Base-by-base conservation (phyloP, 176 grass and related monocot genomes). In the Eragrostis curvula region DNA sequence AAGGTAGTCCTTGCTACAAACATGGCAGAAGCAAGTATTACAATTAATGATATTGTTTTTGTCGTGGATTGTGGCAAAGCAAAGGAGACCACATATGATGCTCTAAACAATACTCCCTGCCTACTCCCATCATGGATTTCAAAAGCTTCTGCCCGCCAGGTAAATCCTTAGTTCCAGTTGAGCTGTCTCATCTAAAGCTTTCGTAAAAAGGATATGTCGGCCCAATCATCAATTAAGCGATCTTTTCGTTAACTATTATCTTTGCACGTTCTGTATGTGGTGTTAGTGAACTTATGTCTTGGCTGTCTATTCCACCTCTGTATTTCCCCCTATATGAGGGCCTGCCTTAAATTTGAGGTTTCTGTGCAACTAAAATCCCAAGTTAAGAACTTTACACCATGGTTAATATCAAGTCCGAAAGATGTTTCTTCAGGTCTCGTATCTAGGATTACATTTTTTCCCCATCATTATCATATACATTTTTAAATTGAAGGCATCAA, bases 21-120 rank as follows among this genome's bases (percentile, higher is more conserved):
- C 79, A 98, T 98, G 96, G 92, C 92, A 79, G 92, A 98, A 88
- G 96, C 96, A 86, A 98, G 96, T 83, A 98, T 98, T 85, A 98
- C 96, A 49, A 95, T 98, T 75, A 98, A 98, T 88, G 92, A 95
- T 89, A 90, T 98, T 12, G 96, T 98, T 79, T 95, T 95, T 73
- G 92, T 98, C 10, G 83, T 98, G 78, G 96, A 98, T 84, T 98
- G 92, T 88, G 92, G 96, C 46, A 98, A 98, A 88, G 96, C 96
- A 83, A 98, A 98, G 79, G 96, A 98, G 81, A 98, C 92, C 17
- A 89, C 90, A 57, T 98, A 98, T 25, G 96, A 98, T 93, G 92
- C 96, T 88, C 68, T 98, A 80, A 98, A 98, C 74, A 98, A 98
- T 84, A 98, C 96, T 46, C 92, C 96, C 67, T 98, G 96, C 84